Evolutionary conservation across 2,329 filamentous ascomycete species (phyloP), one percentile per base, ranked within the genome.

Genomic region (Hymenoscyphus occultus): DNA sequence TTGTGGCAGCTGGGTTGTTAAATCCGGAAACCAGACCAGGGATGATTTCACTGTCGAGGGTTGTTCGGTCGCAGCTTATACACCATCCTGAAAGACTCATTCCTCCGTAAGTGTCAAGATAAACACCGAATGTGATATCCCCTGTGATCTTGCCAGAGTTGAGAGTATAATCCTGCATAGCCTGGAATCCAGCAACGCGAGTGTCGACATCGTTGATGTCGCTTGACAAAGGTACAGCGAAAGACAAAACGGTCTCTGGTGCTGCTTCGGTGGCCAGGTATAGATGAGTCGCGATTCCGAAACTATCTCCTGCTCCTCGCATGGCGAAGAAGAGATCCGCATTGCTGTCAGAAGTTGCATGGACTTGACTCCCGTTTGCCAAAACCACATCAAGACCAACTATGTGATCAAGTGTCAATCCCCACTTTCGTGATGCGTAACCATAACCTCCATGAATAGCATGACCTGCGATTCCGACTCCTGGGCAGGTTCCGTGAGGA

Each of bases 351-450:
- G 68, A 48, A 1, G 69, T 72, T 22, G 72, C 69, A 42, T 72
- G 64, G 7, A 77, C 58, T 3, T 74, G 51, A 1, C 70, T 68
- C 12, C 75, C 76, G 14, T 73, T 72, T 9, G 75, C 74, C 19
- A 82, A 75, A 0, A 85, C 79, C 0, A 84, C 80, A 39, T 81
- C 78, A 2, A 82, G 73, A n/a, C 74, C 79, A 10, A 80, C 70
- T 22, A 86, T 77, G 31, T 80, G 79, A 65, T 86, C 84, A 57
- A 85, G 75, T 1, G 82, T 77, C 2, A 82, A 74, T 19, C 84
- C 83, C 79, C 81, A 84, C 39, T 79, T 75, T 3, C 84, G 77
- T 2, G 79, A 80, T 12, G 74, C 72, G 57, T 76, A 73, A 1
- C 80, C 80, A 65, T 76, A 81, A 3, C 80, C 81, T 7, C 82